Evolutionary conservation across 2,329 filamentous ascomycete genomes (phyloP), one percentile per base, ranked within the genome.

Genomic region (Tolypocladium cylindrosporum): DNA sequence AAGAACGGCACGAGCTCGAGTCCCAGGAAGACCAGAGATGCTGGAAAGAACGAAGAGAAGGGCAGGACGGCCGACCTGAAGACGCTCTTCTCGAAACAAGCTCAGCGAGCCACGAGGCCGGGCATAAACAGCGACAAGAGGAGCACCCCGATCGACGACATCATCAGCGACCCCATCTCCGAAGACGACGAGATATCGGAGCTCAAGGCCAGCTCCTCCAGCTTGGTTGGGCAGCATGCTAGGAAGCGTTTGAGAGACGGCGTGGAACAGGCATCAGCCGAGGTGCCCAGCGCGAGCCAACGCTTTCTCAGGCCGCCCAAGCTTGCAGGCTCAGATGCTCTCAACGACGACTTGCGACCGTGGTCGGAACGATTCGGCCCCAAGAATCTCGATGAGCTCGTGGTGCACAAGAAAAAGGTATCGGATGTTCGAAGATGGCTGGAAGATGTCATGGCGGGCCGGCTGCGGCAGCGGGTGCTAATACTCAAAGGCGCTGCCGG

Each of bases 361-460:
- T 97, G 93, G 93, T 89, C 89, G 19, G 92, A 97, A 64, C 84
- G 86, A 64, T 97, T 91, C 71, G 86, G 83, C 2, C 93, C 93
- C 0, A 67, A 71, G 3, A 88, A 82, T 64, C 71, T 97, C 14
- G 86, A 91, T 19, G 93, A 97, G 73, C 77, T 99, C 52, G 93
- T 89, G 0, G 93, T 99, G 21, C 92, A 99, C 72, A 97, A 95
- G 76, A 94, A 84, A 66, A 99, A 99, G 71, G 89, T 97, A 7
- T 75, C 84, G 2, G 92, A 97, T 73, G 92, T 97, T 52, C 83
- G 86, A 59, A 79, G 75, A 59, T 97, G 94, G 92, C 75, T 99
- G 40, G 84, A 89, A 50, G 83, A 87, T 67, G 89, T 91, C 21
- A 81, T 91, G 61, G 71, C 73, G 34, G 89, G 90, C 19, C 77